Base-by-base conservation (phyloP, 129 eudicot species). In the Apium graveolens region DNA sequence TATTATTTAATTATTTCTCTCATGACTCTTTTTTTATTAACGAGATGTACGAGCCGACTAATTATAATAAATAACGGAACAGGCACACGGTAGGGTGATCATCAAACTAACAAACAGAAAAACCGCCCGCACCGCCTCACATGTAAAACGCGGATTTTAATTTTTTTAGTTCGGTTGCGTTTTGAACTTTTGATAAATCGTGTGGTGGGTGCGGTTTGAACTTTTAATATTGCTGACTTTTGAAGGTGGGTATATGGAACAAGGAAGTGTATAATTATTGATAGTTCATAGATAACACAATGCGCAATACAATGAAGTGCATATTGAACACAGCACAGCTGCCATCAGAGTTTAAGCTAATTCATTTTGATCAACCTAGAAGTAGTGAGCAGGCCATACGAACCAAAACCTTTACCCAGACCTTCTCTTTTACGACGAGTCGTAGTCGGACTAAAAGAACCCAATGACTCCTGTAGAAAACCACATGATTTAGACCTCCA, bases 281-380 rank as follows among this genome's bases (percentile, higher is more conserved):
- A 7, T 51, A 1, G 65, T 21, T 55, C 8, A 8, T 24, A 55
- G 5, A 31, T 24, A 55, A 55, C 65, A 20, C 26, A 44, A 44
- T 44, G 48, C 48, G 34, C 6, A 16, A 26, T 62, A 26, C 14
- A 62, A 26, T 0, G 2, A 7, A 62, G 4, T 9, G 5, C 68
- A 8, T 26, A 2, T 3, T 10, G 7, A 9, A 63, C 35, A 9
- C 7, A 63, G 35, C 35, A 9, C 7, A 63, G 35, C 8, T 12
- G 31, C 32, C 70, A 42, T 42, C 13, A 9, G 4, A 62, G 16
- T 9, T 29, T 6, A 34, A 35, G 24, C 6, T 83, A 76, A 66
- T 82, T 86, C 79, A 83, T 83, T 87, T 72, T 88, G 80, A 91
- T 77, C 87, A 86, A 77, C 66, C 86, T 44, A 11, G 93, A 82